Conservation (phyloP, 257 asterid genomes). For the Capsicum rhomboideum region DNA sequence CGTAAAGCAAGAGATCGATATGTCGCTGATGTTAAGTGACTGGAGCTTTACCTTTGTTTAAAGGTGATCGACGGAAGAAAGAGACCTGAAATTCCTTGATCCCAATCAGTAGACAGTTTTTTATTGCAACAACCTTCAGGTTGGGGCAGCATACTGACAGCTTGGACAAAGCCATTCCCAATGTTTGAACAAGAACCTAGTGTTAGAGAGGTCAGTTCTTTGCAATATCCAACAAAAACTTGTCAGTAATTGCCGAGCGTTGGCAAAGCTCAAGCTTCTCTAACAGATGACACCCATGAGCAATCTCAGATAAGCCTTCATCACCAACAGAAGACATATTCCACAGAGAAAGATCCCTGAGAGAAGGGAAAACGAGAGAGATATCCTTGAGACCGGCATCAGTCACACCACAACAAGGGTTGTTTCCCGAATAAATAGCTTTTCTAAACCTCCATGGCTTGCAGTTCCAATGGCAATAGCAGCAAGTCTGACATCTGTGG, state of each 20-base stretch:
- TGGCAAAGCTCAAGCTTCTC: conserved; percentile 78
- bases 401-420: conserved; percentile 45
- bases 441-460: conserved; percentile 75
- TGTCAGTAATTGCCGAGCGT: conserved; percentile 64
- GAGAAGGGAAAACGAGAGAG: no score
- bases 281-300: conserved; percentile 51
- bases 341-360: conserved; percentile 63
- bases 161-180: background rate
- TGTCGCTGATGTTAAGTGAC: conserved; percentile 50
- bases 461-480: conserved; percentile 74
- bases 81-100: conserved; percentile 58
- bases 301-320: conserved; percentile 71
- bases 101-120: conserved; percentile 58
- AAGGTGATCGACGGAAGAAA: conserved; percentile 52
- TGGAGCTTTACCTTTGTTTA: conserved; percentile 52
- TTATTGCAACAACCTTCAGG: conserved; percentile 42
- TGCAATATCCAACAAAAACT: conserved; percentile 52
- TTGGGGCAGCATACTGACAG: background rate
- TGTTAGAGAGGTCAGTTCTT: conserved; percentile 51
- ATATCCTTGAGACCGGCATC: conserved; percentile 51
- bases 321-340: conserved; percentile 53
- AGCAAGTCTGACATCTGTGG: conserved; percentile 76
- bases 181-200: background rate
- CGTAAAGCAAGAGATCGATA: conserved; percentile 63
- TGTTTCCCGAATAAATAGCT: conserved; percentile 72